Base-by-base conservation (phyloP, 306 rosid genomes). In the Geum urbanum region DNA sequence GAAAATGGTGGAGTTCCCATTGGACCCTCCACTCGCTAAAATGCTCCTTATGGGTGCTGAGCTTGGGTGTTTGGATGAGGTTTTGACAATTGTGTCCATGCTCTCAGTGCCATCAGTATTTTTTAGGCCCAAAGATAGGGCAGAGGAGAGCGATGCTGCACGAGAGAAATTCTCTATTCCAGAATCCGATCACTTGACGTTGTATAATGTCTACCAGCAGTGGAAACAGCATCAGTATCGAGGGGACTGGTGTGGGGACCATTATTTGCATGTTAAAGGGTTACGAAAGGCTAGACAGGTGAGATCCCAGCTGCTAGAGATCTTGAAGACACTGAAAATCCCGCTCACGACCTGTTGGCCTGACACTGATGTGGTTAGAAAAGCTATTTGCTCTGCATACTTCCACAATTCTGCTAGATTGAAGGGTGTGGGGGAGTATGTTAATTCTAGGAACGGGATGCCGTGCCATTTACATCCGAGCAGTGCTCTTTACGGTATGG, bases 231-330 rank as follows among this genome's bases (percentile, higher is more conserved):
- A 94, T 72, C 89, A 87, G 72, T 91, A 87, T 72, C 81, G 98
- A 35, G 98, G 98, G 71, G 98, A 94, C 75, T 94, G 98, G 98
- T 94, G 98, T 73, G 89, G 89, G 41, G 98, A 94, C 80, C 96
- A 94, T 75, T 94, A 68, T 75, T 77, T 94, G 76, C 98, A 94
- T 50, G 98, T 94, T 19, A 94, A 94, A 83, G 97, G 97, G 57
- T 83, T 94, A 55, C 81, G 87, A 24, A 94, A 94, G 83, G 98
- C 98, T 7, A 85, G 98, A 77, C 97, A 94, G 76, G 98, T 94
- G 72, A 83, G 98, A 67, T 94, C 98, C 47, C 97, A 94, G 83
- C 76, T 94, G 73, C 80, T 90, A 66, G 98, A 94, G 73, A 94
- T 94, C 70, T 87, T 94, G 74, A 94, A 90, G 86, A 88, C 96